Conservation (phyloP, 768 basidiomycete species). For the Tylopilus rubrobrunneus region DNA sequence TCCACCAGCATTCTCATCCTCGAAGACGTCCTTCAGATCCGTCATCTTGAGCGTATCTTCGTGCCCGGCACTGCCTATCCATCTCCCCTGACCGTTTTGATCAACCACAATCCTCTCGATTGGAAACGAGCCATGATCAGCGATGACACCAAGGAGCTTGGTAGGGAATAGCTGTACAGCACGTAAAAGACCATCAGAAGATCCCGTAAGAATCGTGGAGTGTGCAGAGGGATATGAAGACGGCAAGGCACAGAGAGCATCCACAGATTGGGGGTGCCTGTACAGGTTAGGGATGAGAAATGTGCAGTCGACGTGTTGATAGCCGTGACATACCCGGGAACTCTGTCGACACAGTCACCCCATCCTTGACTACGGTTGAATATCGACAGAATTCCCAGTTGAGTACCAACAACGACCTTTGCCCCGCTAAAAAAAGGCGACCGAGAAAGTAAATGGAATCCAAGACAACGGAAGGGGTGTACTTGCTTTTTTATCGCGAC, state of each 20-base stretch:
- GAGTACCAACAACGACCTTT: conserved; percentile 86
- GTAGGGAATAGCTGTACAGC: conserved; percentile 87
- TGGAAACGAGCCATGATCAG: conserved; percentile 89
- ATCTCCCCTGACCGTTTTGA: conserved; percentile 55
- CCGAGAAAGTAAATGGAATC: background rate
- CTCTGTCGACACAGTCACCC: conserved; percentile 88
- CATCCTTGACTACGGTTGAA: conserved; percentile 87
- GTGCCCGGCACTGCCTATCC: conserved; percentile 92
- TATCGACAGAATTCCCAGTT: conserved; percentile 82
- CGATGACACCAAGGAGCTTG: conserved; percentile 84
- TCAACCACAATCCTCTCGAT: conserved; percentile 81
- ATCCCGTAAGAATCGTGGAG: conserved; percentile 80
- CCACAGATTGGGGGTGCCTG: conserved; percentile 89
- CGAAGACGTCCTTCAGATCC: conserved; percentile 75
- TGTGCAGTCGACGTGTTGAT: background rate
- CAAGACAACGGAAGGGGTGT: background rate
- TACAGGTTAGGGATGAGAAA: conserved; percentile 13
- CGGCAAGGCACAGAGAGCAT: conserved; percentile 77
- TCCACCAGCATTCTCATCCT: conserved; percentile 29
- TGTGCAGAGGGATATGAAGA: conserved; percentile 56
- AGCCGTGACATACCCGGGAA: conserved; percentile 63
- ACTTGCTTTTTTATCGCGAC: conserved; percentile 78
- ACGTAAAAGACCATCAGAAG: conserved; percentile 86
- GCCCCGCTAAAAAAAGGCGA: conserved; percentile 43
- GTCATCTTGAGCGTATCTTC: conserved; percentile 85